These are phyloP conservation scores for Glycyrrhiza uralensis DNA, from an alignment of 306 rosid species.

Conservation along the genomic window DNA sequence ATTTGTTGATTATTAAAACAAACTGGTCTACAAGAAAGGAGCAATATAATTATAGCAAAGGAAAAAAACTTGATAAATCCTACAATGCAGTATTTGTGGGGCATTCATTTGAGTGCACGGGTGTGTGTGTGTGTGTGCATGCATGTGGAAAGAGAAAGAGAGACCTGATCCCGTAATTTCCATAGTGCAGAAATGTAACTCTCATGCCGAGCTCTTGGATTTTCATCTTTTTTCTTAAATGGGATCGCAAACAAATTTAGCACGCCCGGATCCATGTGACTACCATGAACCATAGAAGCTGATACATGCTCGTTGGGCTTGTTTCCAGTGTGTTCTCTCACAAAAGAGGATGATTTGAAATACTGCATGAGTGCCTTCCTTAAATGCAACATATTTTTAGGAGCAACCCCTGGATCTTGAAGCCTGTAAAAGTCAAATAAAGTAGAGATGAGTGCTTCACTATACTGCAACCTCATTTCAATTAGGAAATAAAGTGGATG, in stretches of 20 bases:
- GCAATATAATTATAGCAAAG: background rate
- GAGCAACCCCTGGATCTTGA: constrained; percentile 53
- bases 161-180: constrained; percentile 82
- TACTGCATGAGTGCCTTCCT: constrained; percentile 54
- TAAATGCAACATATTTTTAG: constrained; percentile 42
- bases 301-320: constrained; percentile 24
- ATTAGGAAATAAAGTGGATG: background rate
- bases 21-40: background rate
- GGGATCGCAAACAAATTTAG: constrained; percentile 52
- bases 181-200: constrained; percentile 55
- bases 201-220: constrained; percentile 54
- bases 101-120: background rate
- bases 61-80: background rate
- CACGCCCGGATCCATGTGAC: constrained; percentile 24
- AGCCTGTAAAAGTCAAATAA: constrained; percentile 40
- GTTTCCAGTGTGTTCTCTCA: constrained; percentile 27
- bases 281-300: constrained; percentile 20
- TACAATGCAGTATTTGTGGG: background rate
- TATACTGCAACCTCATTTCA: background rate
- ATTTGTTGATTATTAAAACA: background rate
- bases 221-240: constrained; percentile 58
- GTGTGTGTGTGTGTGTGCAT: background rate
- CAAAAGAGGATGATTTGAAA: constrained; percentile 51
- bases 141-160: constrained; percentile 26
- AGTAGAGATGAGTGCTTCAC: constrained; percentile 15